Evolutionary conservation across 1,139 yeast genomes (phyloP), one percentile per base, ranked within the genome.

Genomic region (Candida pseudoviswanathii): DNA sequence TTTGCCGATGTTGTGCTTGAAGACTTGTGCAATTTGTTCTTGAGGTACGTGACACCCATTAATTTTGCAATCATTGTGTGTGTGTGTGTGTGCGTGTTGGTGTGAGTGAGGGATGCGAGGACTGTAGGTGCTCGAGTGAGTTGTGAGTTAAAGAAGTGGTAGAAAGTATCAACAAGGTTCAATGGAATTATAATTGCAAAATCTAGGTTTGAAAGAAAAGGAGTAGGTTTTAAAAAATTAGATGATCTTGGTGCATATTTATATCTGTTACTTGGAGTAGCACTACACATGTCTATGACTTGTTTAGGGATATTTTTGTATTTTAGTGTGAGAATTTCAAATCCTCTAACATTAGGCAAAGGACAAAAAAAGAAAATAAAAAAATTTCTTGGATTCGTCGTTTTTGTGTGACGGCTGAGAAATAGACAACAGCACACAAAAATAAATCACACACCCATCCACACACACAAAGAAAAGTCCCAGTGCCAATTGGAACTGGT

Each of bases 21-120:
- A 27, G 42, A 21, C 26, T 41, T 44, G 3, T 33, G 30, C 25
- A 48, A 41, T 34, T 48, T 48, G 26, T 31, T 48, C 27, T 41
- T 48, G 10, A 48, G 34, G 42, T 43, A 48, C 22, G 45, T 34
- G 4, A 48, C 46, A 4, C 51, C 51, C 30, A 43, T 48, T 30
- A 45, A 29, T 40, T 48, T 48, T 22, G 46, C 43, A 40, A 48
- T 36, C 51, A 48, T 48, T 3, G 37, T 31, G n/a, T 27, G 30
- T 27, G 16, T 16, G 16, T 16, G 16, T 16, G 16, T 16, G 16
- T 16, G 16, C 16, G 16, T 16, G 16, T 16, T 16, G 16, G 16
- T 16, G 16, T 16, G 16, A 16, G 16, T 16, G 16, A 16, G 16
- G 16, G 16, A 16, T 16, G 16, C 16, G 16, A 16, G 16, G 16